Evolutionary conservation across 257 asterid genomes (phyloP), one percentile per base, ranked within the genome.

Genomic region (Solanum etuberosum): DNA sequence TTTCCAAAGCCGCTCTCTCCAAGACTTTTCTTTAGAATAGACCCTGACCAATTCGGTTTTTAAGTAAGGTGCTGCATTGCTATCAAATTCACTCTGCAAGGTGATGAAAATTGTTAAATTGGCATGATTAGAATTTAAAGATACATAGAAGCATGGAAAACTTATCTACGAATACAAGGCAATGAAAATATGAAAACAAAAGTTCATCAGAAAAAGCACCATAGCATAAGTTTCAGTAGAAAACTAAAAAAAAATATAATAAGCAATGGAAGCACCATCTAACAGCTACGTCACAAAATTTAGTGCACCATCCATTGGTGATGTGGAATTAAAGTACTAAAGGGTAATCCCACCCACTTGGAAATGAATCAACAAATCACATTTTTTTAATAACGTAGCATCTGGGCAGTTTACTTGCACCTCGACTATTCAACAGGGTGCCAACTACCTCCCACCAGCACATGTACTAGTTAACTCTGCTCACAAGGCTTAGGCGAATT

Each of bases 1-100:
- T 92, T 83, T 93, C 98, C 99, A 94, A 43, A 96, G 93, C 85
- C 84, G 89, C 92, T 96, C 98, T 90, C 99, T 93, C 97, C 98
- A 93, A 78, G 91, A 83, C 90, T 90, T 95, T 88, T 96, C 99
- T 88, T 89, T 93, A 86, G 89, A 83, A 87, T 91, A 92, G 85
- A 94, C 89, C 92, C 98, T 93, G 86, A 90, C 91, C 90, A 95
- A 89, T 92, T 96, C 99, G 84, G 88, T 87, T 86, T 90, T 89
- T 88, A 96, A 89, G 93, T 92, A 95, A 72, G 89, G 54, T 38
- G 98, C 95, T 83, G 89, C 93, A 91, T 92, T 91, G 89, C 89
- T 88, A 88, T 94, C 96, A 90, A 89, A 88, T 43, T 91, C 93
- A 88, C 93, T 91, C 98, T 95, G 96, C 90, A 92, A 73, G 76